Evolutionary conservation across 805 yeast genomes (phyloP).

Genomic region (Zygoascus biomembranicola): DNA sequence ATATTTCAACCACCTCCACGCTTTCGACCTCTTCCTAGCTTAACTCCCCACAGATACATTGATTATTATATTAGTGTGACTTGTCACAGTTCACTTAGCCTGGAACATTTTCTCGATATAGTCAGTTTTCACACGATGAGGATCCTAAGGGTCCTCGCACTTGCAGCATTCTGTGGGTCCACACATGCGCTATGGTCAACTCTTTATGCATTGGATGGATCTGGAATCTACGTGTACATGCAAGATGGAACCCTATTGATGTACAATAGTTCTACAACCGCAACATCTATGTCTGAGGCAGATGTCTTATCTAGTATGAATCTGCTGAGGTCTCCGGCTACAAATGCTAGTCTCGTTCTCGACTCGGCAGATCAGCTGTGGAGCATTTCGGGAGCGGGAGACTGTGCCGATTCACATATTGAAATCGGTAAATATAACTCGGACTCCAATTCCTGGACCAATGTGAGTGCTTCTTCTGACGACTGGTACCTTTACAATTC

Average conservation of each 20-base stretch:
- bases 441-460: conserved; percentile 16
- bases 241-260: conserved; percentile 4
- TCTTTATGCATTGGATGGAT: not conserved
- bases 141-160: not conserved
- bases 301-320: not conserved
- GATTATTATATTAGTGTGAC: too few species aligned
- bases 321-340: not conserved
- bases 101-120: not conserved
- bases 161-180: not conserved
- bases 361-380: conserved; percentile 19
- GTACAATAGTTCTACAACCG: not conserved
- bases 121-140: not conserved
- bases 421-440: conserved; percentile 18
- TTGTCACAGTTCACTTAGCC: too few species aligned
- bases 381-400: conserved; percentile 18
- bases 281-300: not conserved
- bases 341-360: conserved; percentile 20
- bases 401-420: conserved; percentile 21
- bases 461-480: conserved; percentile 15
- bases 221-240: not conserved
- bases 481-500: conserved; percentile 19
- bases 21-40: not conserved
- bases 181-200: not conserved
- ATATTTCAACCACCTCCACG: not conserved
- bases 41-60: not conserved